A percentile compares a stretch with the other conserved stretches of the same genome.
These are phyloP conservation scores for Chlamydomonas sphaeroides DNA, from an alignment of 139 green algal species.

Conservation along the genomic window DNA sequence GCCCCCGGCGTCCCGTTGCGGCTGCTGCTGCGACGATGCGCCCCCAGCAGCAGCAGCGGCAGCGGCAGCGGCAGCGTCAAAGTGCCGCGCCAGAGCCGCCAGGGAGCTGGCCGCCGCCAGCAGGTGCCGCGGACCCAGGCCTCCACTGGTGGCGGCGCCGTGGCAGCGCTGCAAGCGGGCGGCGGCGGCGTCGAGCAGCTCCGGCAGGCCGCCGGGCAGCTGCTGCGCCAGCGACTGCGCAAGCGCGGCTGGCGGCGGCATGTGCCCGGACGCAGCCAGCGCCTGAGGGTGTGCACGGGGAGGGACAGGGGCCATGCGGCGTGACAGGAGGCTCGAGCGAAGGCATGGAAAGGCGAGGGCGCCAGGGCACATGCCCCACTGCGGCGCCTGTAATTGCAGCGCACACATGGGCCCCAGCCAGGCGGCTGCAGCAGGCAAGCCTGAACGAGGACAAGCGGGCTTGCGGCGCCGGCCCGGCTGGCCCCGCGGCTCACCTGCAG, in stretches of 20 bases:
- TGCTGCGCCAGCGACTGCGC: constrained; percentile 12
- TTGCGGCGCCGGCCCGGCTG: too few species aligned
- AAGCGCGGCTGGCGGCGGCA: neutral
- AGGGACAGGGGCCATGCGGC: neutral
- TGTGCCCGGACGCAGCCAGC: constrained; percentile 9
- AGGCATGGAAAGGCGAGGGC: too few species aligned
- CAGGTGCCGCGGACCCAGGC: constrained; percentile 22
- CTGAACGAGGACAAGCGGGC: too few species aligned
- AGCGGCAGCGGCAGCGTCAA: neutral
- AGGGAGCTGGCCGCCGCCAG: neutral
- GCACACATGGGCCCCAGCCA: too few species aligned
- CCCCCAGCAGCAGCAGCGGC: too few species aligned
- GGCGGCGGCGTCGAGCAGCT: neutral
- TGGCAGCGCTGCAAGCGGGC: constrained; percentile 29
- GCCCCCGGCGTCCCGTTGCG: neutral
- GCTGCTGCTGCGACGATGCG: neutral
- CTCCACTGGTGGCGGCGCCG: too few species aligned
- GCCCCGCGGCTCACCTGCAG: constrained; percentile 9
- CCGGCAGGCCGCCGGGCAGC: too few species aligned
- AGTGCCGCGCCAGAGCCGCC: neutral
- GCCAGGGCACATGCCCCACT: too few species aligned
- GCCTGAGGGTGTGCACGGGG: neutral
- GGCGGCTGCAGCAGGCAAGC: neutral
- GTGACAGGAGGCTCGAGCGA: neutral
- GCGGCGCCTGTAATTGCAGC: too few species aligned